These are phyloP conservation scores for Metschnikowia amazonensis DNA, from an alignment of 805 yeast species.

Conservation along the genomic window DNA sequence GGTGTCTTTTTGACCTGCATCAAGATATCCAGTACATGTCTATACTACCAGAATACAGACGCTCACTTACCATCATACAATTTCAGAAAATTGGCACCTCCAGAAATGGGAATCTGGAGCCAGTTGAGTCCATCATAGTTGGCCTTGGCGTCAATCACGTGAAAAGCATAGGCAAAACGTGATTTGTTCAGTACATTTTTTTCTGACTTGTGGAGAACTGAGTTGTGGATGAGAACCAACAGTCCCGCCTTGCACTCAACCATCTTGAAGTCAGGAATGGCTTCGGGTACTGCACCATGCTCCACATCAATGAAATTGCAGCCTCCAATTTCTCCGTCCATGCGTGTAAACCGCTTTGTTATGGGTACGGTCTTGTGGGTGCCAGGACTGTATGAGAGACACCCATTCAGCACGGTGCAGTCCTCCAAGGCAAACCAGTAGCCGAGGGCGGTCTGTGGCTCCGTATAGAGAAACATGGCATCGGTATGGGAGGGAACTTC, in stretches of 20 bases:
- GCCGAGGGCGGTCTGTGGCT: slow-evolving; percentile 69
- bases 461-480: slow-evolving; percentile 66
- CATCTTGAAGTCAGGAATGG: slow-evolving; percentile 42
- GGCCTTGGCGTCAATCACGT: slow-evolving; percentile 64
- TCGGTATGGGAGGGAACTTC: slow-evolving; percentile 79
- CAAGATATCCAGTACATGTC: too few species aligned
- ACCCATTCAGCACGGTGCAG: slow-evolving; percentile 64
- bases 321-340: slow-evolving; percentile 46
- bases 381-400: slow-evolving; percentile 66
- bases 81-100: slow-evolving; percentile 58
- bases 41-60: too few species aligned
- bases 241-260: slow-evolving; percentile 71
- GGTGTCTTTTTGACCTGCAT: too few species aligned
- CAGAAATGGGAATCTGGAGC: slow-evolving; percentile 73
- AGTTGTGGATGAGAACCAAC: slow-evolving; percentile 64
- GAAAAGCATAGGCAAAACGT: slow-evolving; percentile 77
- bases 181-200: slow-evolving; percentile 51
- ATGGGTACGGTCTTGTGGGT: slow-evolving; percentile 59
- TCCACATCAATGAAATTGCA: slow-evolving; percentile 51
- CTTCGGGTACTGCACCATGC: slow-evolving; percentile 17
- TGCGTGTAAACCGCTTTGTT: slow-evolving; percentile 59
- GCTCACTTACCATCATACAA: too few species aligned
- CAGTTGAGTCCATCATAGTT: slow-evolving; percentile 65
- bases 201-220: slow-evolving; percentile 69
- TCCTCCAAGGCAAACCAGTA: slow-evolving; percentile 82